phyloP scores from a whole-genome alignment of 805 yeast genomes.

The Saturnispora hagleri region DNA sequence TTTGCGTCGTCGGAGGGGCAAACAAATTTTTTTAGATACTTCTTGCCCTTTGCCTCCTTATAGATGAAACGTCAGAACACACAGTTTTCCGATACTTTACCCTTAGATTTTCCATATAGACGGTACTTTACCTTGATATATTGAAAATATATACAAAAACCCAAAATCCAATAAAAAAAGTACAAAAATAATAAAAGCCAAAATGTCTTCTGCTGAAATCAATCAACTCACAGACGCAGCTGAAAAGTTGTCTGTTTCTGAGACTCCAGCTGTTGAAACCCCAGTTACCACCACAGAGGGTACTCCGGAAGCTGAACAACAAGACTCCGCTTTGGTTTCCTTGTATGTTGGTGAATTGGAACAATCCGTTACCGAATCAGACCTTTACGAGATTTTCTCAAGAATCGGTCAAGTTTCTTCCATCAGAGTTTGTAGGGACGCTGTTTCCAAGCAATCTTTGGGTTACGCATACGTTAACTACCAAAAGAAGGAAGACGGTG shows the following conservation, averaged over 20 bases:
- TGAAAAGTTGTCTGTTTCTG: conserved; percentile 28
- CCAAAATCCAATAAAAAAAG: conserved; percentile 7
- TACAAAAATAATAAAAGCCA: conserved; percentile 13
- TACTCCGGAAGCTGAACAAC: conserved; percentile 28
- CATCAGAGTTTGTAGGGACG: conserved; percentile 98
- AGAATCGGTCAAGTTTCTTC: conserved; percentile 93
- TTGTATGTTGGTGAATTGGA: conserved; percentile 97
- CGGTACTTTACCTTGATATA: not conserved
- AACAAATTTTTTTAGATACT: not conserved
- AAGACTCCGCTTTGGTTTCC: conserved; percentile 64
- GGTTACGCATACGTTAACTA: conserved; percentile 98
- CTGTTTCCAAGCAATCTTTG: conserved; percentile 90
- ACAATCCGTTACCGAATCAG: conserved; percentile 86
- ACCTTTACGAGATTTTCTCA: conserved; percentile 88
- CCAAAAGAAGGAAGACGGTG: conserved; percentile 83
- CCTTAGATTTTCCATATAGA: conserved; percentile 1
- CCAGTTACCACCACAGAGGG: conserved; percentile 28
- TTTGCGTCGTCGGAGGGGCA: conserved; percentile 1
- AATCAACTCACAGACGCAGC: conserved; percentile 28
- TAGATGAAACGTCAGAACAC: not conserved
- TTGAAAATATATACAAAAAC: conserved; percentile 13
- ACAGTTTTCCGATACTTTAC: conserved; percentile 4
- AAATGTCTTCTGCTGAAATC: conserved; percentile 28
- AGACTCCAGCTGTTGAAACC: conserved; percentile 23
- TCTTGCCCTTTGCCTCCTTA: conserved; percentile 3